phyloP scores from a whole-genome alignment of 129 eudicot species.

The Arctium minus region DNA sequence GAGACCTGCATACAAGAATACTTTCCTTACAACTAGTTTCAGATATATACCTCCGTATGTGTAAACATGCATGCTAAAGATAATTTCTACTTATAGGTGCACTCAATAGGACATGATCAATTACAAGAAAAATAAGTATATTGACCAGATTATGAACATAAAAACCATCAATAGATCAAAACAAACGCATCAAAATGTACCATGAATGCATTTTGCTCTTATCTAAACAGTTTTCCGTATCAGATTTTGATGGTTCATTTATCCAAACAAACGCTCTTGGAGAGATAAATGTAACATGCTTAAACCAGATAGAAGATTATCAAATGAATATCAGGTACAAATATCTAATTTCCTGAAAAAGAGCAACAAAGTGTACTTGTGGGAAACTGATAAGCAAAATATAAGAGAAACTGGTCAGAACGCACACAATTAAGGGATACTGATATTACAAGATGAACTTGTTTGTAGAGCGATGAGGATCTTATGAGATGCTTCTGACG shows the following conservation, averaged over 20 bases:
- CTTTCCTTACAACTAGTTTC: background rate
- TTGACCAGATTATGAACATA: background rate
- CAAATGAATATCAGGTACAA: background rate
- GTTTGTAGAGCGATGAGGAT: background rate
- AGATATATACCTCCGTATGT: background rate
- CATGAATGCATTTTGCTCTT: background rate
- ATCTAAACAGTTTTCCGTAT: background rate
- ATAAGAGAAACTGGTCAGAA: background rate
- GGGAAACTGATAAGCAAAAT: background rate
- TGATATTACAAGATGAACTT: background rate
- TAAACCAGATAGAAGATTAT: background rate
- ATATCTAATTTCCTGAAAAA: background rate
- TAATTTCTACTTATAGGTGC: background rate
- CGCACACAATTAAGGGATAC: background rate
- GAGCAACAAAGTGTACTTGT: background rate
- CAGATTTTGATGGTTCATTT: background rate
- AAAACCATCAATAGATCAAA: background rate
- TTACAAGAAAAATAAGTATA: background rate
- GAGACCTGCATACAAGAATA: conserved; percentile 51
- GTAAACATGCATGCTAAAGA: background rate
- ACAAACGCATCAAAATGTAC: background rate
- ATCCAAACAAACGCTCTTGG: background rate
- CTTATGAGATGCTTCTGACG: background rate
- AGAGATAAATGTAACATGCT: background rate
- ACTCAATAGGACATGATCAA: background rate